Evolutionary conservation across 306 rosid species (phyloP).

Genomic region (Fagus sylvatica): DNA sequence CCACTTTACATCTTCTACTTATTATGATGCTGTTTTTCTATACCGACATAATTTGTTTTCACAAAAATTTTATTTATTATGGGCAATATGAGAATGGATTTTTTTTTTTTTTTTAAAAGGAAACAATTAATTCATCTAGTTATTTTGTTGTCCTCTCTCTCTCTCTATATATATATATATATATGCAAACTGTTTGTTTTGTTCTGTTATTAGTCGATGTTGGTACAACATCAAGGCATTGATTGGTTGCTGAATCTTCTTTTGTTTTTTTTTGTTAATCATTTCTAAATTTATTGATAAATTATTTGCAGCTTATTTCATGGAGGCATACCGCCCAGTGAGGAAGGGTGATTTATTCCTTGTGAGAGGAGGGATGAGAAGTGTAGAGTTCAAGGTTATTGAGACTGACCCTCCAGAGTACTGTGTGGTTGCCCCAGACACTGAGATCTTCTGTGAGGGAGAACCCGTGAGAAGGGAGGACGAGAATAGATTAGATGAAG

Average conservation of each 20-base stretch:
- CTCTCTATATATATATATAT: too few species aligned
- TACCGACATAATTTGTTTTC: background rate
- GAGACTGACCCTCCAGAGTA: constrained; percentile 92
- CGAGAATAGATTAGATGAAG: constrained; percentile 91
- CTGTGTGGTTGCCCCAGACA: constrained; percentile 97
- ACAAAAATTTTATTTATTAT: too few species aligned
- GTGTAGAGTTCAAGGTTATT: constrained; percentile 96
- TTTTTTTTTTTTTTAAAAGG: too few species aligned
- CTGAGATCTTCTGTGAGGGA: constrained; percentile 95
- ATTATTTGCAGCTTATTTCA: constrained; percentile 74
- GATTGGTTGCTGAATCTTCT: background rate
- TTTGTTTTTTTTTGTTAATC: constrained; percentile 1
- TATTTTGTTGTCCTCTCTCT: background rate
- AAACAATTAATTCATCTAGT: background rate
- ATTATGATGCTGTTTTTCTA: background rate
- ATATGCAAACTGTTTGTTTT: background rate
- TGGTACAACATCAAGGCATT: background rate
- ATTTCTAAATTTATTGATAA: constrained; percentile 12
- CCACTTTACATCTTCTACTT: background rate
- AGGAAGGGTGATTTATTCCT: constrained; percentile 95
- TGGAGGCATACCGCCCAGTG: constrained; percentile 91
- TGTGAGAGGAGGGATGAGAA: constrained; percentile 98
- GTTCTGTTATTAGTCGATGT: background rate
- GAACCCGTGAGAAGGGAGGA: constrained; percentile 92
- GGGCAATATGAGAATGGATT: too few species aligned